Conservation (phyloP, 176 grass and related monocot species). For the Coix lacrymajobi region DNA sequence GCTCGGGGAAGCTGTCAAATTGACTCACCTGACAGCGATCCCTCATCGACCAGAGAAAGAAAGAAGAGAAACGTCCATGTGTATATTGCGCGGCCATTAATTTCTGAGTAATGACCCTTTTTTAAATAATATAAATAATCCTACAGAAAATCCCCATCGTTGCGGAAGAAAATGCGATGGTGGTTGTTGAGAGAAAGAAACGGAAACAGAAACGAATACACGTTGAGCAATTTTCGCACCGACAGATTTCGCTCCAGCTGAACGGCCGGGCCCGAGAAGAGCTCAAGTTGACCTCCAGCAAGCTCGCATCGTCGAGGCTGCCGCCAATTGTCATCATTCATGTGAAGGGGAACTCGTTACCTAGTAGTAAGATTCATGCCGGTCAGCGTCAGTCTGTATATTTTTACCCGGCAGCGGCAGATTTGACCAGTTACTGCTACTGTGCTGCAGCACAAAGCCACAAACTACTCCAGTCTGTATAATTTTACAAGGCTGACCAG, state of each 20-base stretch:
- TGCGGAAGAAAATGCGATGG: not conserved
- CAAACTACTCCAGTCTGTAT: too few species aligned
- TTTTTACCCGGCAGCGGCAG: not conserved
- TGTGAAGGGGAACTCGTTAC: not conserved
- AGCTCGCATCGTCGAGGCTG: not conserved
- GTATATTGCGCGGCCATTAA: not conserved
- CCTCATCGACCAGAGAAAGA: not conserved
- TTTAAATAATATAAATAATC: not conserved
- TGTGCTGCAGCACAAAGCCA: not conserved
- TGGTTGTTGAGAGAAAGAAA: not conserved
- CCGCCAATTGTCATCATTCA: not conserved
- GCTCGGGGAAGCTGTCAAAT: conserved; percentile 4
- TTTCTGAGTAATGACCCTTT: not conserved
- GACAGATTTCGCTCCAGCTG: not conserved
- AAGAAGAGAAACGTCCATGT: not conserved
- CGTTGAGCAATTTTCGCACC: not conserved
- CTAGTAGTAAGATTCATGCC: not conserved
- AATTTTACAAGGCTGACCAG: too few species aligned
- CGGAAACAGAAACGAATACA: not conserved
- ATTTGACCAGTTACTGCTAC: not conserved
- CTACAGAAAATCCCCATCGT: not conserved
- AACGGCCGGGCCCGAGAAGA: not conserved
- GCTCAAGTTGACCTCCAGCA: not conserved
- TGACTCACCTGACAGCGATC: conserved; percentile 19
- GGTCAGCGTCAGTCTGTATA: not conserved